These are phyloP conservation scores for Lactifluus piperatus DNA, from an alignment of 768 basidiomycete genomes.

Conservation along the genomic window DNA sequence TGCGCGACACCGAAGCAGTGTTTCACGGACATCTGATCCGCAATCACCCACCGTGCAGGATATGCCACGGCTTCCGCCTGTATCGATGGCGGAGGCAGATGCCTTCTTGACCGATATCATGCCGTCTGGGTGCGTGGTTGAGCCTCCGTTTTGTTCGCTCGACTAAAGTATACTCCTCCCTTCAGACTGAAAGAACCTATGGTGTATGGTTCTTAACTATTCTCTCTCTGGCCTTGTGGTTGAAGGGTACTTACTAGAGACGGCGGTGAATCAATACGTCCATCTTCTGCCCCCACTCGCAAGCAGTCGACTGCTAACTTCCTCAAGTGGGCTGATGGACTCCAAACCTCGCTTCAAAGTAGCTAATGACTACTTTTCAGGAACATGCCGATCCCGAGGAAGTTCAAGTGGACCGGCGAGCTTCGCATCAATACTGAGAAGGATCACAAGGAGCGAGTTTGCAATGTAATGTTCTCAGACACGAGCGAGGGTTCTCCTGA, in stretches of 20 bases:
- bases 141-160: not conserved
- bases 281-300: conserved; percentile 11
- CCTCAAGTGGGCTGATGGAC: conserved; percentile 13
- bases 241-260: not conserved
- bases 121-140: conserved; percentile 32
- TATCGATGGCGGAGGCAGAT: conserved; percentile 25
- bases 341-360: not conserved
- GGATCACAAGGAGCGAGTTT: conserved; percentile 35
- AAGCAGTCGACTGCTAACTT: conserved; percentile 22
- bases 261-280: not conserved
- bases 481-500: conserved; percentile 31
- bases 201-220: not conserved
- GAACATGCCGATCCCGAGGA: conserved; percentile 35
- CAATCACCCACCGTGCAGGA: not conserved
- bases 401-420: conserved; percentile 59
- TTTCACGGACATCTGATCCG: not conserved
- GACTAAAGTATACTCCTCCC: not conserved
- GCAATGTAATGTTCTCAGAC: conserved; percentile 42
- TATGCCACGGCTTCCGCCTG: conserved; percentile 10
- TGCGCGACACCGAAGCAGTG: not conserved
- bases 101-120: conserved; percentile 33
- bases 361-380: conserved; percentile 27
- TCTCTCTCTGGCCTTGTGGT: not conserved
- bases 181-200: conserved; percentile 10
- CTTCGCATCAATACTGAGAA: conserved; percentile 35